Percentiles rank a stretch among this genome's conserved stretches.
Conservation (phyloP, 441 rosid species). For the Corymbia calophylla region DNA sequence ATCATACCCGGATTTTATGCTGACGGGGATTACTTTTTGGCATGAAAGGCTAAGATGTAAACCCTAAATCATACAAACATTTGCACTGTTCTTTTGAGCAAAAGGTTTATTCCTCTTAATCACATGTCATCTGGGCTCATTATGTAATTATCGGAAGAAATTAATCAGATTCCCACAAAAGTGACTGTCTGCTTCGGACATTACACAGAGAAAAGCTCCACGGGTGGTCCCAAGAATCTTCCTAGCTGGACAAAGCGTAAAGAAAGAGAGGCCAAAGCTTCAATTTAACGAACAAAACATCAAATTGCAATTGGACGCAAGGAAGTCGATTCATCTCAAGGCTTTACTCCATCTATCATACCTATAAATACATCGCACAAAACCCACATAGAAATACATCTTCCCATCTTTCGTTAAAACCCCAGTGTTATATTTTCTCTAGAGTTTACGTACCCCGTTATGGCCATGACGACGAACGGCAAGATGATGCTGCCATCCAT, state of each 20-base stretch:
- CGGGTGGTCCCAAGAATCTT: not conserved
- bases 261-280: not conserved
- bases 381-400: conserved; percentile 1
- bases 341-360: conserved; percentile 12
- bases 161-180: not conserved
- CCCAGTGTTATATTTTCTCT: not conserved
- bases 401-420: not conserved
- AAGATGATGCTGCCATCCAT: not conserved
- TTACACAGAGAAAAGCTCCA: not conserved
- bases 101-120: not conserved
- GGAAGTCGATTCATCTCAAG: conserved; percentile 45
- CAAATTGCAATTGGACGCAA: conserved; percentile 48
- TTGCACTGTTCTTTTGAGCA: not conserved
- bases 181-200: not conserved
- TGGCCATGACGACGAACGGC: not conserved
- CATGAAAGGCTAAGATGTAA: not conserved
- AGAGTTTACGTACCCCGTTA: conserved; percentile 2
- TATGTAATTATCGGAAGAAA: not conserved
- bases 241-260: not conserved
- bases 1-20: not conserved
- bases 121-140: not conserved
- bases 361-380: conserved; percentile 12
- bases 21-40: not conserved
- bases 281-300: conserved; percentile 1
- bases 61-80: not conserved